These are phyloP conservation scores for Sordaria brevicollis DNA, from an alignment of 495 filamentous ascomycete species.

Conservation along the genomic window DNA sequence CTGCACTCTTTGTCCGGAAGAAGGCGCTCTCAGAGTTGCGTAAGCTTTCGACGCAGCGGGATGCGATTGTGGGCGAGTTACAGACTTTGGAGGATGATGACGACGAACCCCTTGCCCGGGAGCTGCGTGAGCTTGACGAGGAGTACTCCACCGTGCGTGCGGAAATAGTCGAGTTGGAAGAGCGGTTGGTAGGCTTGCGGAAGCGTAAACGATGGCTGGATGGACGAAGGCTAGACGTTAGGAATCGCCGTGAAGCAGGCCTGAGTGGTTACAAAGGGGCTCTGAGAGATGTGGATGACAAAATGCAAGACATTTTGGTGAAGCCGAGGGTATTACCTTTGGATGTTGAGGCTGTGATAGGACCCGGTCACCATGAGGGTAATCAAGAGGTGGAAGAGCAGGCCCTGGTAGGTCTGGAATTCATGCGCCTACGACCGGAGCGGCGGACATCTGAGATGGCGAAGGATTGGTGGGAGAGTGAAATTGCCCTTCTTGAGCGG, in stretches of 20 bases:
- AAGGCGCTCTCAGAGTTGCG: constrained; percentile 50
- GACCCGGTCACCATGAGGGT: constrained; percentile 12
- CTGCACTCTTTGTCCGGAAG: constrained; percentile 47
- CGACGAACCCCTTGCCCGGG: constrained; percentile 39
- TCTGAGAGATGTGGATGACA: constrained; percentile 62
- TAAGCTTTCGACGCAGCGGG: constrained; percentile 45
- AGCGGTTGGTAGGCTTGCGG: constrained; percentile 57
- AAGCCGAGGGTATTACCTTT: constrained; percentile 39
- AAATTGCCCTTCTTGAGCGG: constrained; percentile 46
- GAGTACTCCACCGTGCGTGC: constrained; percentile 44
- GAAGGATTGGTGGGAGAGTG: constrained; percentile 61
- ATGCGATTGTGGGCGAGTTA: constrained; percentile 33
- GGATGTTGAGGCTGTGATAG: constrained; percentile 27
- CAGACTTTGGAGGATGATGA: constrained; percentile 27
- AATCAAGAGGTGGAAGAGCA: constrained; percentile 3
- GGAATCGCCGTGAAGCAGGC: constrained; percentile 46
- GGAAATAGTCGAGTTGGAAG: constrained; percentile 51
- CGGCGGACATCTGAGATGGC: constrained; percentile 71
- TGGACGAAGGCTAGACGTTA: constrained; percentile 48
- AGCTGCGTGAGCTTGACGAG: constrained; percentile 43
- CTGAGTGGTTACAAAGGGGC: constrained; percentile 42
- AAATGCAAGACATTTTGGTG: constrained; percentile 66
- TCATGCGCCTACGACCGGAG: constrained; percentile 50
- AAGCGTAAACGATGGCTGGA: constrained; percentile 50
- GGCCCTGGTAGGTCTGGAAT: constrained; percentile 26